Conservation (phyloP, 768 basidiomycete species). For the Steccherinum ochraceum region DNA sequence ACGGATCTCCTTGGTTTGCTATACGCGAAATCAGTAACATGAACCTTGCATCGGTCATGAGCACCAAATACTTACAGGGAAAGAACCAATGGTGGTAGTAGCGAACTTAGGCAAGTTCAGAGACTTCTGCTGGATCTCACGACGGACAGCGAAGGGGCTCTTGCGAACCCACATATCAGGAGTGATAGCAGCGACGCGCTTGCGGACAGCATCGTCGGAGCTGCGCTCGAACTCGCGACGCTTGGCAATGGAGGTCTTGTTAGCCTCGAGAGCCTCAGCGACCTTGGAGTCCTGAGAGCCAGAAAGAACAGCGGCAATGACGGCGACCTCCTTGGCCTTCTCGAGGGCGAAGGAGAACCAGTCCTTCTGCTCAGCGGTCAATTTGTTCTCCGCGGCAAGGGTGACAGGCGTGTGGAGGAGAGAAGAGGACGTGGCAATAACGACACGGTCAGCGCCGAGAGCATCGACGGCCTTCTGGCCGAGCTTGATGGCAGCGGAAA, state of each 20-base stretch:
- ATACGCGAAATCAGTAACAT: conserved; percentile 9
- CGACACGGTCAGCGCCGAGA: conserved; percentile 83
- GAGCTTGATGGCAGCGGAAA: conserved; percentile 71
- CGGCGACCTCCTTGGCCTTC: conserved; percentile 88
- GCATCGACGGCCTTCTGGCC: conserved; percentile 79
- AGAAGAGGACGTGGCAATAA: conserved; percentile 94
- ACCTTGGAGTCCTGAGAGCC: conserved; percentile 75
- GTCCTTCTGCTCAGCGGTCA: conserved; percentile 84
- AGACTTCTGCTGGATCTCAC: conserved; percentile 82
- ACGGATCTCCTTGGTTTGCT: conserved; percentile 99
- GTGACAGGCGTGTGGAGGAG: conserved; percentile 98
- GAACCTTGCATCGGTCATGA: neutral
- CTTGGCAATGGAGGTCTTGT: conserved; percentile 85
- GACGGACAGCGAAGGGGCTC: conserved; percentile 82
- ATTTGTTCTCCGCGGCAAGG: conserved; percentile 84
- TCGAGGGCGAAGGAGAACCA: conserved; percentile 99
- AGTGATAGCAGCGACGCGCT: conserved; percentile 90
- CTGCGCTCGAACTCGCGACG: conserved; percentile 91
- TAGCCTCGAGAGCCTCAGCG: conserved; percentile 74
- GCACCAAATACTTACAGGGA: conserved; percentile 60
- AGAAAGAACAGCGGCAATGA: conserved; percentile 78
- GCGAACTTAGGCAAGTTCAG: conserved; percentile 95
- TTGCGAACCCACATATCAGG: conserved; percentile 81
- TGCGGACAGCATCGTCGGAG: conserved; percentile 92
- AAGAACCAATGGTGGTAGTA: conserved; percentile 97